Conservation (phyloP, 2,329 filamentous ascomycete species). For the Dothideomycetes sp. region DNA sequence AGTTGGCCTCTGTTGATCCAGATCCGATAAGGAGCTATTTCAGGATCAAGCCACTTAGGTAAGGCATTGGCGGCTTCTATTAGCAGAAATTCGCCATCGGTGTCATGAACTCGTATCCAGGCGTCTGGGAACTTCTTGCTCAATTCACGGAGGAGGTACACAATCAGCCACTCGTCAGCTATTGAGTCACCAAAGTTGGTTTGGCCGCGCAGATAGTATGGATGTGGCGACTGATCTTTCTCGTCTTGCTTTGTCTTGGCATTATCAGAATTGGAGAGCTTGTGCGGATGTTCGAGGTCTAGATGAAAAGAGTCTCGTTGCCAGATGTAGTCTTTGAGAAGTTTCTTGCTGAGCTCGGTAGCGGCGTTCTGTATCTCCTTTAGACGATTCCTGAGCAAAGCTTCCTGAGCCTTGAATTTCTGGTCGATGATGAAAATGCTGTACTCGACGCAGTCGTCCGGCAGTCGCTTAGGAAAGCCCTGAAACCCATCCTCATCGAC, state of each 20-base stretch:
- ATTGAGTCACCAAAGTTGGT: slow-evolving; percentile 90
- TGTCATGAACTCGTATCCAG: slow-evolving; percentile 77
- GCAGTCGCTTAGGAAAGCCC: slow-evolving; percentile 55
- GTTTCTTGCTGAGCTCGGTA: slow-evolving; percentile 47
- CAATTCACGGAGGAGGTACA: slow-evolving; percentile 76
- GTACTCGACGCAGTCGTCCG: slow-evolving; percentile 82
- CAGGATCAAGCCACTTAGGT: slow-evolving; percentile 84
- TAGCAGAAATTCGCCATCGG: slow-evolving; percentile 89
- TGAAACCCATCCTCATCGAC: slow-evolving; percentile 52
- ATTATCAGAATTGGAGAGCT: slow-evolving; percentile 20
- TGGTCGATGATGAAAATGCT: slow-evolving; percentile 60
- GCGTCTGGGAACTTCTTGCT: slow-evolving; percentile 60
- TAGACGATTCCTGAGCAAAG: slow-evolving; percentile 50
- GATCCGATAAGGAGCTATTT: slow-evolving; percentile 75
- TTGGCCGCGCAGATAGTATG: slow-evolving; percentile 48
- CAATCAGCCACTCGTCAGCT: slow-evolving; percentile 95
- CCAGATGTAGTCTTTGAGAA: slow-evolving; percentile 88
- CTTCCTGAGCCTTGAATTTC: slow-evolving; percentile 37
- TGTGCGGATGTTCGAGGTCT: slow-evolving; percentile 38
- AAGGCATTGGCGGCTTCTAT: slow-evolving; percentile 84
- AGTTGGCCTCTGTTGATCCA: slow-evolving; percentile 78
- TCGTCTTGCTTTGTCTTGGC: background rate
- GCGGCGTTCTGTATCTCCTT: slow-evolving; percentile 62
- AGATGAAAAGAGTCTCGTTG: slow-evolving; percentile 70
- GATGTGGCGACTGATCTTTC: slow-evolving; percentile 5